Evolutionary conservation across 805 yeast species (phyloP).

Genomic region (Blastobotrys attinorum): DNA sequence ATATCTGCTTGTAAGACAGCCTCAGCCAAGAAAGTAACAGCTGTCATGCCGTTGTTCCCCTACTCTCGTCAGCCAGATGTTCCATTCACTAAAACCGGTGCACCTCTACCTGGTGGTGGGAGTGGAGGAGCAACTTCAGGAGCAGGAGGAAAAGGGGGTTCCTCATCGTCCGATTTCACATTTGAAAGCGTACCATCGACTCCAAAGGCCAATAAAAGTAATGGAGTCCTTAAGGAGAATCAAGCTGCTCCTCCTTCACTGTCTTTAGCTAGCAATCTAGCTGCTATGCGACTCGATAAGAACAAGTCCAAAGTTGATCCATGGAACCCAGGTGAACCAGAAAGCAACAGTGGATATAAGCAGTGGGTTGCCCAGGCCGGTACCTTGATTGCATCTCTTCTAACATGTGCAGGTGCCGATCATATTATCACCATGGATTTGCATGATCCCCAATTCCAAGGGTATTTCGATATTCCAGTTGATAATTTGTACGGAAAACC

Average conservation of each 20-base stretch:
- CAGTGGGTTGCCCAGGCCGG: conserved; percentile 97
- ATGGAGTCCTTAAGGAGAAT: background rate
- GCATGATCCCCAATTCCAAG: conserved; percentile 97
- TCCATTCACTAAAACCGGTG: conserved; percentile 71
- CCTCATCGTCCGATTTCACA: conserved; percentile 27
- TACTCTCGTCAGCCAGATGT: conserved; percentile 94
- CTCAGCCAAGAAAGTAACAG: conserved; percentile 80
- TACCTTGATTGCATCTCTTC: conserved; percentile 76
- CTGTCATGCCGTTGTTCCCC: conserved; percentile 88
- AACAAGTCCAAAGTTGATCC: conserved; percentile 5
- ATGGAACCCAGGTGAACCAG: conserved; percentile 11
- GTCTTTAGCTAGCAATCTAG: conserved; percentile 4
- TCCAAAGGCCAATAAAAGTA: conserved; percentile 26
- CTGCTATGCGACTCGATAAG: conserved; percentile 1
- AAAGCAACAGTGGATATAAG: conserved; percentile 59
- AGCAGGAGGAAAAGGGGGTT: no score
- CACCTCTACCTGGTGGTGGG: conserved; percentile 40
- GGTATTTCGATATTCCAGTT: conserved; percentile 92
- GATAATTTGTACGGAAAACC: conserved; percentile 91
- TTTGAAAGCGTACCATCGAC: conserved; percentile 47
- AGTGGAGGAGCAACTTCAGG: no score
- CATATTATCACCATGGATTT: conserved; percentile 96
- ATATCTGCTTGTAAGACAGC: conserved; percentile 92
- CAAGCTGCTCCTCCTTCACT: conserved; percentile 6
- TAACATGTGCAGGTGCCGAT: conserved; percentile 92